Percentiles rank a stretch among this genome's conserved stretches.
phyloP scores from a whole-genome alignment of 768 basidiomycete genomes.

The Cystobasidium onofrii region DNA sequence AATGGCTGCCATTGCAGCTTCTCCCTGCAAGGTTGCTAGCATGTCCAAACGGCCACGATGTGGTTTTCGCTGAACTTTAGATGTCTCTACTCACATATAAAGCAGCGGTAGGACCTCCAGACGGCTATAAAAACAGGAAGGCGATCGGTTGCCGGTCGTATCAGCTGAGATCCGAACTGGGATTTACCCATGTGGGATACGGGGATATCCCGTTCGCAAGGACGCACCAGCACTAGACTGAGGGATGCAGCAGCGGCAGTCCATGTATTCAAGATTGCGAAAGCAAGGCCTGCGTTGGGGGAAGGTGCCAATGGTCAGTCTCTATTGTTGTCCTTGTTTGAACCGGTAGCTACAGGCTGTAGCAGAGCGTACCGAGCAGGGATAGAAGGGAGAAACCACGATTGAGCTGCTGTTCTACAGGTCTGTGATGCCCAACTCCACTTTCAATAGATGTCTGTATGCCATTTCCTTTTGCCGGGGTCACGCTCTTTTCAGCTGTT shows the following conservation, averaged over 20 bases:
- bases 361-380: neutral
- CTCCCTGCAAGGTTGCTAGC: neutral
- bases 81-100: slow-evolving; percentile 10
- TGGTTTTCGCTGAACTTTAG: too few species aligned
- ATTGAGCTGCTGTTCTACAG: slow-evolving; percentile 11
- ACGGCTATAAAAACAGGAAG: neutral
- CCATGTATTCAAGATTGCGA: slow-evolving; percentile 33
- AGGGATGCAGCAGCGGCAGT: slow-evolving; percentile 25
- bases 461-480: neutral
- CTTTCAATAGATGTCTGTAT: neutral
- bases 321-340: neutral
- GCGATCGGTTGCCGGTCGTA: neutral
- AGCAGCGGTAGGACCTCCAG: slow-evolving; percentile 31
- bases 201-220: neutral
- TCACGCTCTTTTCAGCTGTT: neutral
- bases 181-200: neutral
- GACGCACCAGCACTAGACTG: neutral
- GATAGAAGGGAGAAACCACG: slow-evolving; percentile 12
- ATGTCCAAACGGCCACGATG: too few species aligned
- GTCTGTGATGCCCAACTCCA: neutral
- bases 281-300: slow-evolving; percentile 14
- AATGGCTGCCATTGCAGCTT: neutral
- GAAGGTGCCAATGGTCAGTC: neutral
- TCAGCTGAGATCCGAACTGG: neutral
- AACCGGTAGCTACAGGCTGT: too few species aligned